These are phyloP conservation scores for Schizochytrium sp. DNA, from an alignment of 108 stramenopile genomes.

Conservation along the genomic window DNA sequence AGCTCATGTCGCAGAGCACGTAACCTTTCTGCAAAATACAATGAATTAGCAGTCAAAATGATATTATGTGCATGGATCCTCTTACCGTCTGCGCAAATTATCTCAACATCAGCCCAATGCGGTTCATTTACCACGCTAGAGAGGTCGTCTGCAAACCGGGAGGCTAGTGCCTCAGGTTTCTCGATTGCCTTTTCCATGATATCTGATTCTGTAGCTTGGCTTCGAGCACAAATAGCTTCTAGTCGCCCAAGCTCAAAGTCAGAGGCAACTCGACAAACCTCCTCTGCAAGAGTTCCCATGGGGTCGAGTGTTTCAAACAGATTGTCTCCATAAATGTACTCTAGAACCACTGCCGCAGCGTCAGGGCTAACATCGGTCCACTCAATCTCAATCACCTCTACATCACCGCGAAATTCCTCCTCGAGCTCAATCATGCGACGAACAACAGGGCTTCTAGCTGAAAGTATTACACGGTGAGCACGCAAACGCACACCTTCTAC, in stretches of 20 bases:
- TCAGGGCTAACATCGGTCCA: conserved; percentile 24
- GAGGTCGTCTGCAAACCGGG: conserved; percentile 10
- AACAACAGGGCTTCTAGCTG: conserved; percentile 8
- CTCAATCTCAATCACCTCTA: conserved; percentile 11
- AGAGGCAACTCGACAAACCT: not conserved
- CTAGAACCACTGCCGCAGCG: not conserved
- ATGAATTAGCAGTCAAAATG: not conserved
- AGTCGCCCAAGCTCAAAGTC: conserved; percentile 1
- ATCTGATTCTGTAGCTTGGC: not conserved
- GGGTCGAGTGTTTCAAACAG: conserved; percentile 7
- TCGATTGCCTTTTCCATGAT: not conserved
- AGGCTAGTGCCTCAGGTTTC: not conserved
- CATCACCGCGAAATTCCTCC: not conserved
- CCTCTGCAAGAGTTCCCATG: conserved; percentile 14
- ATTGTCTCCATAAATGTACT: conserved; percentile 55
- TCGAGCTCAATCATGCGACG: conserved; percentile 44
- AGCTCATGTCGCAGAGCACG: not conserved
- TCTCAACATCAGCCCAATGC: not conserved
- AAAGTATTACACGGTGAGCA: not conserved
- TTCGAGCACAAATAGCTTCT: conserved; percentile 33
- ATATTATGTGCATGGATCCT: not conserved
- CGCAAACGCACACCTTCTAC: not conserved
- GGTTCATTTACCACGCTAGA: conserved; percentile 20
- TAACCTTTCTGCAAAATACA: conserved; percentile 8
- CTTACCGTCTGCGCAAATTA: conserved; percentile 25